Evolutionary conservation across 345 rosid species (phyloP).

Genomic region (Stellera chamaejasme): DNA sequence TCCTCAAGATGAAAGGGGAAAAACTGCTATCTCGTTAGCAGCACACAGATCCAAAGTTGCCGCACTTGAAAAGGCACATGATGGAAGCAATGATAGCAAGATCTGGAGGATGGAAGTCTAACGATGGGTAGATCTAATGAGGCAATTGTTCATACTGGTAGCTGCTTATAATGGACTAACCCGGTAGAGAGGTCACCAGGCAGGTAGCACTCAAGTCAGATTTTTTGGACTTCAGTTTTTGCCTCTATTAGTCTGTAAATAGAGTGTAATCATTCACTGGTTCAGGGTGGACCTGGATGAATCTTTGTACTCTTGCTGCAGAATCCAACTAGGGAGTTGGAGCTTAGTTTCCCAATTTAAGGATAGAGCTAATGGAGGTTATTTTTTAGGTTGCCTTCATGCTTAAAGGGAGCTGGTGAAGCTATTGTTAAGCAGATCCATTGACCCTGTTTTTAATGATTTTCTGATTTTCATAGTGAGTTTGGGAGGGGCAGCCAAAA

Average conservation of each 20-base stretch:
- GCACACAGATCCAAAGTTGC: slow-evolving; percentile 65
- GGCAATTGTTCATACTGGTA: slow-evolving; percentile 42
- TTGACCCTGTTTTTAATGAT: slow-evolving; percentile 13
- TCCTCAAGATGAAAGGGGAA: slow-evolving; percentile 57
- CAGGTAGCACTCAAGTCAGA: slow-evolving; percentile 23
- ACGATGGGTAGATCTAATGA: slow-evolving; percentile 20
- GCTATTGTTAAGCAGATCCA: slow-evolving; percentile 19
- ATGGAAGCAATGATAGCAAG: slow-evolving; percentile 22
- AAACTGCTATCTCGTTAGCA: slow-evolving; percentile 32
- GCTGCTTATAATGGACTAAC: slow-evolving; percentile 32
- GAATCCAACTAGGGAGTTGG: slow-evolving; percentile 49
- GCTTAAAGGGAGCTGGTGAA: slow-evolving; percentile 25
- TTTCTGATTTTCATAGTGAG: slow-evolving; percentile 16
- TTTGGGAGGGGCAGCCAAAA: slow-evolving; percentile 17
- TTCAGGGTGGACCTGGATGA: slow-evolving; percentile 24
- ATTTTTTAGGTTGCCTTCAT: slow-evolving; percentile 37
- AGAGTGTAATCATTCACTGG: slow-evolving; percentile 47
- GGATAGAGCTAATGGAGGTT: slow-evolving; percentile 56
- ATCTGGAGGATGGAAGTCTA: slow-evolving; percentile 41
- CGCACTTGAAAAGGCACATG: slow-evolving; percentile 48
- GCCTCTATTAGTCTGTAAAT: slow-evolving; percentile 63
- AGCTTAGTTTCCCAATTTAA: slow-evolving; percentile 56
- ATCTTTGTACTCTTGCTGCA: slow-evolving; percentile 34
- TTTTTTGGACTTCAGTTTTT: slow-evolving; percentile 24
- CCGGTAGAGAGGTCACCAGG: slow-evolving; percentile 23